Percentiles rank a stretch among this genome's conserved stretches.
Evolutionary conservation across 78 protist species (phyloP).

Genomic region (Trichosphaerium sp.): DNA sequence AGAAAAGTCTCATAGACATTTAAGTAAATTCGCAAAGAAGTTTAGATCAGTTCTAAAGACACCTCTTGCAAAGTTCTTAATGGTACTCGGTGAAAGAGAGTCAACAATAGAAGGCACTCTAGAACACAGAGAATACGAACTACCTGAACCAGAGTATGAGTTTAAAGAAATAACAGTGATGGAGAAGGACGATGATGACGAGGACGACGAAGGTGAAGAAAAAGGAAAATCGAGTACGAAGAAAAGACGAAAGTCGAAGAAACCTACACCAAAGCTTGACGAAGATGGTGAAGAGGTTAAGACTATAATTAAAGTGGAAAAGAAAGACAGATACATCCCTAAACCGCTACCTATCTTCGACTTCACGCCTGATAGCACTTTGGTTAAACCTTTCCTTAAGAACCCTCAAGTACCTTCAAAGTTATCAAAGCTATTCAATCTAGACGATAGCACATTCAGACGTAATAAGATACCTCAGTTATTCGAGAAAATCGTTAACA

Average conservation of each 20-base stretch:
- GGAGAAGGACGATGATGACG: too few species aligned
- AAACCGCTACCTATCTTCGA: too few species aligned
- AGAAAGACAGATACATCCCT: too few species aligned
- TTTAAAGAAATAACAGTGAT: not conserved
- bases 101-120: conserved; percentile 8
- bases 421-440: not conserved
- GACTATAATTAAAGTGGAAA: too few species aligned
- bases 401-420: not conserved
- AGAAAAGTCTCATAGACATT: conserved; percentile 32
- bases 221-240: too few species aligned
- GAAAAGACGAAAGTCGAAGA: too few species aligned
- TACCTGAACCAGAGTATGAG: conserved; percentile 4
- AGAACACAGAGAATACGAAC: conserved; percentile 13
- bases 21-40: not conserved
- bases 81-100: not conserved
- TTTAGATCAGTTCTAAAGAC: not conserved
- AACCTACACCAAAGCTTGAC: too few species aligned
- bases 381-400: too few species aligned
- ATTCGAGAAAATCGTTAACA: not conserved
- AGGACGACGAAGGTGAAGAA: too few species aligned
- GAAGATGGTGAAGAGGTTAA: too few species aligned
- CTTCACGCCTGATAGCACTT: too few species aligned
- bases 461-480: conserved; percentile 5
- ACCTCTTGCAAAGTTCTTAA: not conserved
- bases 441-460: not conserved